phyloP scores from a whole-genome alignment of 192 early-diverging fungal genomes.

The Haplosporangium gracile region DNA sequence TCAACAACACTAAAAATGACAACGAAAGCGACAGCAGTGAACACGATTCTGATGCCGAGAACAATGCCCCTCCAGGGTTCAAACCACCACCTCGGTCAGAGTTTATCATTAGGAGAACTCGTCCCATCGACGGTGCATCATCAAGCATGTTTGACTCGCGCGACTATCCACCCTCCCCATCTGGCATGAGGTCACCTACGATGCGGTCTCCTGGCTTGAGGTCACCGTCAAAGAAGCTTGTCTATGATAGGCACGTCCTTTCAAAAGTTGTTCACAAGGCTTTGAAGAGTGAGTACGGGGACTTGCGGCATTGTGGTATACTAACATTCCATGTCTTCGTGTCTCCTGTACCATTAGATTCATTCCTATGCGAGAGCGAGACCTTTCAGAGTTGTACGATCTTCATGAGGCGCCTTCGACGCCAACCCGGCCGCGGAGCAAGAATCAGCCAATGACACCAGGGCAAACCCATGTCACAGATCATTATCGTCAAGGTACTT shows the following conservation, averaged over 20 bases:
- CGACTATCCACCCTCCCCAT: constrained; percentile 5
- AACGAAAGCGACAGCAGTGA: constrained; percentile 8
- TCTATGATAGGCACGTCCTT: constrained; percentile 35
- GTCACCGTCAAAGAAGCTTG: constrained; percentile 35
- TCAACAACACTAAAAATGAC: not conserved
- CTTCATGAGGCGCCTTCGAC: constrained; percentile 31
- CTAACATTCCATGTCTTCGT: not conserved
- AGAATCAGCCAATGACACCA: constrained; percentile 27
- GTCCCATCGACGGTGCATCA: not conserved
- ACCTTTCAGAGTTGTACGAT: constrained; percentile 28
- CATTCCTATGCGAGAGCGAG: constrained; percentile 43
- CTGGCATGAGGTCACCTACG: not conserved
- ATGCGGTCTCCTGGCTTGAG: constrained; percentile 34
- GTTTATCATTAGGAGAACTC: not conserved
- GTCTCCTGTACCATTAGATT: constrained; percentile 1
- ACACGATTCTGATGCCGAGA: not conserved
- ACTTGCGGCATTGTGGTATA: too few species aligned
- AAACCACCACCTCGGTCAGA: not conserved
- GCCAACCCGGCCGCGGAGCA: constrained; percentile 15
- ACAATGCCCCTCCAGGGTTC: constrained; percentile 2
- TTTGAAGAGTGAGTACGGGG: not conserved
- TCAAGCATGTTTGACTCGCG: not conserved
- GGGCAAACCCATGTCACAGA: constrained; percentile 22
- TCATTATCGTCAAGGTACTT: constrained; percentile 35
- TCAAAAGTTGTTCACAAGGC: too few species aligned